Base-by-base conservation (phyloP, 495 filamentous ascomycete genomes). In the Penicillium crystallinum region DNA sequence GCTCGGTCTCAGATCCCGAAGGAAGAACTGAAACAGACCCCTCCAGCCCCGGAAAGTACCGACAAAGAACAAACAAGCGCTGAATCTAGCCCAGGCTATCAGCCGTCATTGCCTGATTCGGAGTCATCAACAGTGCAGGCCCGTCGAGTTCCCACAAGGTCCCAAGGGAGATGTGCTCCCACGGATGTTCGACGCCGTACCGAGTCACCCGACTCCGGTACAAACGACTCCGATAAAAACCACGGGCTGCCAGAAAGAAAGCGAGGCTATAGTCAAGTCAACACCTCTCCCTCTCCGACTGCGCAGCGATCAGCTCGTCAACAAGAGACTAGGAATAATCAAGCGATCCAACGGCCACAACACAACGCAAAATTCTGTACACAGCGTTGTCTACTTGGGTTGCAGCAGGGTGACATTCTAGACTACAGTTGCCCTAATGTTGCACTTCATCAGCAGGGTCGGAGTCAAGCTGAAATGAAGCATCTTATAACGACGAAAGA, bases 231-330 rank as follows among this genome's bases (percentile, higher is more conserved):
- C n/a, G n/a, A n/a, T n/a, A n/a, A n/a, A n/a, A n/a, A 29, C 55
- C 57, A n/a, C 55, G 49, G 43, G 55, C 64, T 31, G 56, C 38
- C 54, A 2, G 39, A 55, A 1, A 58, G 56, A 19, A 66, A 69
- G 49, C 64, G 62, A 36, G 49, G 59, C 38, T 56, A 65, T 35
- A 66, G 61, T 38, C 43, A 64, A 51, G 48, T 69, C 27, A 40
- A 14, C n/a, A n/a, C n/a, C 23, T 27, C 7, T 27, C 23, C 23
- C 23, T 27, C n/a, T n/a, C n/a, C n/a, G n/a, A n/a, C n/a, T n/a
- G n/a, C n/a, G n/a, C n/a, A n/a, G n/a, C n/a, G 23, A 27, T 27
- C 7, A 3, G 7, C 23, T 27, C 23, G 23, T 27, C 23, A 27
- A 7, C 23, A 27, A 27, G 23, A 27, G 23, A 27, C 23, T 7